Evolutionary conservation across 2,329 filamentous ascomycete species (phyloP), one percentile per base, ranked within the genome.

Genomic region (Nemania sp.): DNA sequence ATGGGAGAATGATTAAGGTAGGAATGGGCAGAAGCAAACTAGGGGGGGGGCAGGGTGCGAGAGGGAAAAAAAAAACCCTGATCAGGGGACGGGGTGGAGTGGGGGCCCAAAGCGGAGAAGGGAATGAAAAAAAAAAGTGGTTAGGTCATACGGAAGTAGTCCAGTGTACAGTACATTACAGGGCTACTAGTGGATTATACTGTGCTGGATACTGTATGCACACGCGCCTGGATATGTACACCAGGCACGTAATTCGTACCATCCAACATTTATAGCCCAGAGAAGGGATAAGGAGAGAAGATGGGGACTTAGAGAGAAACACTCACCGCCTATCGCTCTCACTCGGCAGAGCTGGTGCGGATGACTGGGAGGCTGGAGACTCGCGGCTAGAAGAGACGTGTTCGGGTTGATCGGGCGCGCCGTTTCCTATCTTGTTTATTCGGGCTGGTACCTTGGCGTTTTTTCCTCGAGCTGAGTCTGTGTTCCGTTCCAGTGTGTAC

Each of bases 1-100:
- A 54, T 34, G 42, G 44, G 37, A 34, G 57, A 55, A 47, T 54
- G 51, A 50, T 47, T 54, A 54, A 57, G 50, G 54, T 39, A 49
- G 47, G 40, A 19, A 54, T 41, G 49, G 49, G 49, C 48, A 48
- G 45, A 44, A 49, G 49, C 55, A 52, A 52, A 40, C 54, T 17
- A 28, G 40, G 40, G 40, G 24, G 45, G 49, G 47, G 22, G 40
- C 47, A 49, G 50, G 54, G 52, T 45, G 36, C 43, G 22, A 19
- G 40, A 30, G 30, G 7, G 8, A 22, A 12, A 37, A 17, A 20
- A 52, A 28, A 39, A 49, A 47, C 12, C 45, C 31, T 52, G 43
- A 49, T 49, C 14, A n/a, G 34, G 23, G 41, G n/a, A 47, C 42
- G 47, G 47, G 47, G 37, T 26, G 15, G 19, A 24, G 12, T 19